These are phyloP conservation scores for Volvox carteri DNA, from an alignment of 163 green algal genomes.

Conservation along the genomic window DNA sequence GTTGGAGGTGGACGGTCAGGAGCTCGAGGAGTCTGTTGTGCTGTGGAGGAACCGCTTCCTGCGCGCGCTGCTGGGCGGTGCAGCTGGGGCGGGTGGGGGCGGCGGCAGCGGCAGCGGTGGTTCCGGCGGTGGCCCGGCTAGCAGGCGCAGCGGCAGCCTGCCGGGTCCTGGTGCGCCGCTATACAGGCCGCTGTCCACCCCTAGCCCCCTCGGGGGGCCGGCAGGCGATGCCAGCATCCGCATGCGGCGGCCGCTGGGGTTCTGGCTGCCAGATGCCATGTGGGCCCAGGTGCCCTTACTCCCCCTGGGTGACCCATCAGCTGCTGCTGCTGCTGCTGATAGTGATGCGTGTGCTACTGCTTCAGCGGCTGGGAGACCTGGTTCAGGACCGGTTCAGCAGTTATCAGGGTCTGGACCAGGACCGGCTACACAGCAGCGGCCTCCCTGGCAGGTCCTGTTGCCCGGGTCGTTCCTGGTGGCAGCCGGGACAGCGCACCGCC, in stretches of 20 bases:
- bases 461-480: neutral
- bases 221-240: neutral
- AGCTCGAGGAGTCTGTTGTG: conserved; percentile 34
- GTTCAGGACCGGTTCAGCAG: too few species aligned
- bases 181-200: too few species aligned
- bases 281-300: conserved; percentile 22
- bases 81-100: neutral
- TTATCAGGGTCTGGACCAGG: too few species aligned
- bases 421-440: neutral
- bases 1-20: conserved; percentile 13
- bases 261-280: conserved; percentile 53
- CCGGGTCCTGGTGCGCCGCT: too few species aligned
- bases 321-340: neutral
- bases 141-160: too few species aligned
- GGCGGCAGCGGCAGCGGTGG: neutral
- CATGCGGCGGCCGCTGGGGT: conserved; percentile 50
- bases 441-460: conserved; percentile 19
- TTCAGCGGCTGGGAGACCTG: too few species aligned
- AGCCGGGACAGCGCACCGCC: neutral
- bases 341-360: too few species aligned
- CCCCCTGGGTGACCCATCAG: neutral
- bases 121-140: too few species aligned
- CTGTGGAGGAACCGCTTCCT: conserved; percentile 60
- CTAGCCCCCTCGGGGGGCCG: too few species aligned
- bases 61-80: conserved; percentile 13